Conservation (phyloP, 2,329 filamentous ascomycete species). For the Botrytis cinerea region DNA sequence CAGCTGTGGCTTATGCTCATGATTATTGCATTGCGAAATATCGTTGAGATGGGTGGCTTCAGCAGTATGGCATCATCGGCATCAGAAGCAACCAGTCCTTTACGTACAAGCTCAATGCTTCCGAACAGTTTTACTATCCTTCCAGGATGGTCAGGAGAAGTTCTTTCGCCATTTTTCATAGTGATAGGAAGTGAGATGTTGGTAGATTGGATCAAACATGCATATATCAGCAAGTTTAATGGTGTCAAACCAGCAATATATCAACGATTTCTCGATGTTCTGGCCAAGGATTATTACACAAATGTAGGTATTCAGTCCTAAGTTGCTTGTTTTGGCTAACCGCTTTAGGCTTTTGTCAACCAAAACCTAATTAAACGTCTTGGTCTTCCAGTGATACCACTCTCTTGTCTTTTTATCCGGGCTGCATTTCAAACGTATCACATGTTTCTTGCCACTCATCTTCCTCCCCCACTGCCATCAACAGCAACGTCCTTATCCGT, state of each 20-base stretch:
- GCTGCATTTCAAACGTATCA: constrained; percentile 95
- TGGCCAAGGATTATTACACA: constrained; percentile 97
- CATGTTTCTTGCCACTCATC: constrained; percentile 90
- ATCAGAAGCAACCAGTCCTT: constrained; percentile 52
- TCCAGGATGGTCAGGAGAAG: constrained; percentile 83
- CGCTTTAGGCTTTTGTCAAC: constrained; percentile 74
- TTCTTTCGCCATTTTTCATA: constrained; percentile 88
- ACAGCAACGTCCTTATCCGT: constrained; percentile 65
- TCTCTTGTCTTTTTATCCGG: constrained; percentile 93
- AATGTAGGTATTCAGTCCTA: constrained; percentile 58
- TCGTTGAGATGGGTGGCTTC: constrained; percentile 90
- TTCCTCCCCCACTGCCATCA: constrained; percentile 72
- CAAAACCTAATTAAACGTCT: constrained; percentile 88
- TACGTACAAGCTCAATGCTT: constrained; percentile 72
- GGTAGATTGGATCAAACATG: constrained; percentile 95
- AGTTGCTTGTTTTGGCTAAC: constrained; percentile 29
- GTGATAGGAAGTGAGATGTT: constrained; percentile 96
- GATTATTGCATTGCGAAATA: constrained; percentile 93
- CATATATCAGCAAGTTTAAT: constrained; percentile 98
- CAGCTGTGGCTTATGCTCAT: constrained; percentile 97
- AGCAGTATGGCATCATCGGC: constrained; percentile 55
- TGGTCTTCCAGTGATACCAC: constrained; percentile 85
- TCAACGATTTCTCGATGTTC: constrained; percentile 82
- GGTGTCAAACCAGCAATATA: constrained; percentile 92
- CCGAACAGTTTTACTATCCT: constrained; percentile 90